Evolutionary conservation across 2,329 filamentous ascomycete genomes (phyloP).

Genomic region (Penicillium sp.): DNA sequence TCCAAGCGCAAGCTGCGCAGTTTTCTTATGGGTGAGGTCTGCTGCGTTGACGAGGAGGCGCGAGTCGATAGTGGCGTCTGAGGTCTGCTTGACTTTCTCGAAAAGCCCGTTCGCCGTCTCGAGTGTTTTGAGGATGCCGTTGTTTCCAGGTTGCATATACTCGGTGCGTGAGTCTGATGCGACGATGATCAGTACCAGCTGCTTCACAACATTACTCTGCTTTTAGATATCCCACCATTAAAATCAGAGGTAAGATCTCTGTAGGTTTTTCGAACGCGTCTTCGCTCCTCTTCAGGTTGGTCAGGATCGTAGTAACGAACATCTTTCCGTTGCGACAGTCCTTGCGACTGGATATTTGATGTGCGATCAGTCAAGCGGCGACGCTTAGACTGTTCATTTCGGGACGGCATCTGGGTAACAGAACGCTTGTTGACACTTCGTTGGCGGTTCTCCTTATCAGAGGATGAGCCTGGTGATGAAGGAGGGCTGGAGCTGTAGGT

Average conservation of each 20-base stretch:
- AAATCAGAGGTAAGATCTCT: constrained; percentile 69
- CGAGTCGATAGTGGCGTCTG: constrained; percentile 88
- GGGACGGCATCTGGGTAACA: constrained; percentile 17
- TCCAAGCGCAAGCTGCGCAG: constrained; percentile 74
- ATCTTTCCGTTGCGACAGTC: constrained; percentile 44
- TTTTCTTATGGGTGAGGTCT: constrained; percentile 80
- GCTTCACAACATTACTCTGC: background rate
- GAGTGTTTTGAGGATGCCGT: constrained; percentile 70
- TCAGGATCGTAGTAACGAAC: constrained; percentile 76
- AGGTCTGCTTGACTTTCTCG: constrained; percentile 79
- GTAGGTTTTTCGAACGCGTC: constrained; percentile 71
- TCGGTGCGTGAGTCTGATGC: constrained; percentile 71
- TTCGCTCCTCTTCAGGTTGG: constrained; percentile 75
- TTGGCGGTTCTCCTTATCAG: constrained; percentile 58
- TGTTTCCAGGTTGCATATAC: constrained; percentile 69
- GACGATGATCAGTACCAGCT: background rate
- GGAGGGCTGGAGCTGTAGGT: constrained; percentile 26
- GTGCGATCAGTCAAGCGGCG: constrained; percentile 50
- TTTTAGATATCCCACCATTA: constrained; percentile 55
- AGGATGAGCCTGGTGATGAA: constrained; percentile 47
- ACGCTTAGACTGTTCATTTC: constrained; percentile 49
- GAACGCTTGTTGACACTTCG: constrained; percentile 50
- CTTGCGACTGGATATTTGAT: constrained; percentile 37
- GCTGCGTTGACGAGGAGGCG: constrained; percentile 81
- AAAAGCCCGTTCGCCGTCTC: constrained; percentile 69